Percentiles rank a stretch among this genome's conserved stretches.
phyloP scores from a whole-genome alignment of 208 protist genomes.

The Trypanosoma platydactyli region DNA sequence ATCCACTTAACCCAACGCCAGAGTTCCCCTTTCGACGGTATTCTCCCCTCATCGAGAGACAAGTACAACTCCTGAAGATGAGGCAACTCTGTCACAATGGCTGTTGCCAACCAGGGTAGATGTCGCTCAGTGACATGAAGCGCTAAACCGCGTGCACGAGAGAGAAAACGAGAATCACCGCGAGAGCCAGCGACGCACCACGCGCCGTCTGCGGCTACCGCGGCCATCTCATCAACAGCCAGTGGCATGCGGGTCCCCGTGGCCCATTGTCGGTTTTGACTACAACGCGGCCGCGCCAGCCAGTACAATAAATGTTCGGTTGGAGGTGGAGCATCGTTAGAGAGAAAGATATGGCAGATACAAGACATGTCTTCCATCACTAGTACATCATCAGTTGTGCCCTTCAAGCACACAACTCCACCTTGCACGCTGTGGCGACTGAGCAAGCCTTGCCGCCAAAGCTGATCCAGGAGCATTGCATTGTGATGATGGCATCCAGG shows the following conservation, averaged over 20 bases:
- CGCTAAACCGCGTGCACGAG: constrained; percentile 30
- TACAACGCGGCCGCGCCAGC: constrained; percentile 3
- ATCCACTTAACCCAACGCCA: constrained; percentile 50
- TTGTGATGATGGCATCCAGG: background rate
- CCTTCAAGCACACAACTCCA: background rate
- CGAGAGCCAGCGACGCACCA: constrained; percentile 27
- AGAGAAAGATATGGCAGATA: constrained; percentile 39
- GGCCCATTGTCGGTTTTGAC: background rate
- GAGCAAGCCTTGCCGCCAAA: constrained; percentile 8
- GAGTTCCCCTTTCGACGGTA: constrained; percentile 24
- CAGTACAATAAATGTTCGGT: constrained; percentile 6
- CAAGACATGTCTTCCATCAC: constrained; percentile 43
- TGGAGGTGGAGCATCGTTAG: constrained; percentile 15
- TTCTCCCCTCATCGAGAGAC: constrained; percentile 28
- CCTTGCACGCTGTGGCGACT: background rate
- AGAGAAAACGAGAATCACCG: constrained; percentile 18
- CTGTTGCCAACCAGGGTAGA: constrained; percentile 46
- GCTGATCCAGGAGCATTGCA: constrained; percentile 12
- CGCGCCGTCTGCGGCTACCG: constrained; percentile 26
- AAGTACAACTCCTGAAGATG: constrained; percentile 50
- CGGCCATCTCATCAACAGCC: constrained; percentile 15
- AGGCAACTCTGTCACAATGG: constrained; percentile 34
- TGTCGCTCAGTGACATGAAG: constrained; percentile 60
- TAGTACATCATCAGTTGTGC: constrained; percentile 8
- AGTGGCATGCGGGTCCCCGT: constrained; percentile 3